Conservation (phyloP, 2,329 filamentous ascomycete species). For the Pezizomycotina sp. region DNA sequence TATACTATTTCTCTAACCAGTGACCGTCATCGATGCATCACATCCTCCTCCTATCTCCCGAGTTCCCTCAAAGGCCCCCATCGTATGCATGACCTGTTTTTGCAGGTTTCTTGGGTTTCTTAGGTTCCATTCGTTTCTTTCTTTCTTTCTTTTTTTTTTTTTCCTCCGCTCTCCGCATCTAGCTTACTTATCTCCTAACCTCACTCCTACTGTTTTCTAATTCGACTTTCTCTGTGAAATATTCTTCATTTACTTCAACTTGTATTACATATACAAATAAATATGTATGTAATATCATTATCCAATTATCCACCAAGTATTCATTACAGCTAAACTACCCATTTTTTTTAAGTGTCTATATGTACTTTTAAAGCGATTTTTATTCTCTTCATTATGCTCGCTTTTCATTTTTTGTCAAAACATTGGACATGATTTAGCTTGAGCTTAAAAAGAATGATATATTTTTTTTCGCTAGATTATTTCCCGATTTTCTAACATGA, state of each 20-base stretch:
- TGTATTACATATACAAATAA: conserved; percentile 7
- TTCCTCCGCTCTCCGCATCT: neutral
- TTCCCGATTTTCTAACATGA: too few relatives aligned
- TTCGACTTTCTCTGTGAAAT: neutral
- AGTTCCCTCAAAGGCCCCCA: too few relatives aligned
- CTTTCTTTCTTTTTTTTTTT: neutral
- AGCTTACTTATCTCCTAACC: neutral
- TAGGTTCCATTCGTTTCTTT: neutral
- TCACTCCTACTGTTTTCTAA: neutral
- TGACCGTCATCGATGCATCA: too few relatives aligned
- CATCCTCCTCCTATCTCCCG: too few relatives aligned
- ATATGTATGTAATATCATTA: conserved; percentile 5
- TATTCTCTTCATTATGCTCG: too few relatives aligned
- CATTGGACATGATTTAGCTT: neutral
- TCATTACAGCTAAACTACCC: neutral
- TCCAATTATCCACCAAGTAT: neutral
- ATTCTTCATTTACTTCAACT: conserved; percentile 2
- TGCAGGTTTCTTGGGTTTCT: too few relatives aligned
- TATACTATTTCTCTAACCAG: too few relatives aligned
- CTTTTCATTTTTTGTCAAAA: neutral
- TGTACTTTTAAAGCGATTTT: too few relatives aligned
- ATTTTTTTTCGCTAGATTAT: too few relatives aligned
- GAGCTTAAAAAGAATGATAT: too few relatives aligned
- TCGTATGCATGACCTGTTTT: too few relatives aligned
- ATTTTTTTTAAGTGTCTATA: too few relatives aligned